Evolutionary conservation across 306 rosid species (phyloP).

Genomic region (Sphenostylis stenocarpa): DNA sequence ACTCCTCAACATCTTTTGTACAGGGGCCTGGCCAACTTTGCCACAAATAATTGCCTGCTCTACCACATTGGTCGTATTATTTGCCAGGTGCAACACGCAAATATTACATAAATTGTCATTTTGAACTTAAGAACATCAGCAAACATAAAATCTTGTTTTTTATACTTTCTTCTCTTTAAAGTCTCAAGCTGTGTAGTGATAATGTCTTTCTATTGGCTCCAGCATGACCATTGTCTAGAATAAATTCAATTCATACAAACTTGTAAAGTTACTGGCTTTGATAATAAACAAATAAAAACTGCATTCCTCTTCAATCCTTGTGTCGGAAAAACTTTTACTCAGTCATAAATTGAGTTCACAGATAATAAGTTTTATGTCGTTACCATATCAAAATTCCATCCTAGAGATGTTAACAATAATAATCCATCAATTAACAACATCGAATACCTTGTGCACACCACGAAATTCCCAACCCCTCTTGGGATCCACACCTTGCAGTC

Average conservation of each 20-base stretch:
- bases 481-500: conserved; percentile 88
- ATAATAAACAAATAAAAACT: conserved; percentile 7
- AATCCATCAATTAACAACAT: background rate
- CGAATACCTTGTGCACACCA: conserved; percentile 91
- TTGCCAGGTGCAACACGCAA: background rate
- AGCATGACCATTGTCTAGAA: background rate
- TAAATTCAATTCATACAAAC: background rate
- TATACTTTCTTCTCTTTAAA: background rate
- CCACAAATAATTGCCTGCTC: conserved; percentile 92
- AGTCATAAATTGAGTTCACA: background rate
- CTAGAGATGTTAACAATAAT: background rate
- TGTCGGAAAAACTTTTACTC: background rate
- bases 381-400: conserved; percentile 22
- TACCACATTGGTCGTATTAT: conserved; percentile 11
- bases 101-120: background rate
- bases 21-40: conserved; percentile 90
- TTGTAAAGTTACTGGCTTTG: background rate
- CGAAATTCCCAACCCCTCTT: conserved; percentile 88
- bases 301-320: conserved; percentile 3
- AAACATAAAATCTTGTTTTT: background rate
- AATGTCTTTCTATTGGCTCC: background rate
- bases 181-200: conserved; percentile 12
- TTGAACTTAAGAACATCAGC: background rate
- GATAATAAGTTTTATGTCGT: conserved; percentile 20
- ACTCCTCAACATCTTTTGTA: conserved; percentile 92